phyloP scores from a whole-genome alignment of 768 basidiomycete species.

The Naganishia randhawae region DNA sequence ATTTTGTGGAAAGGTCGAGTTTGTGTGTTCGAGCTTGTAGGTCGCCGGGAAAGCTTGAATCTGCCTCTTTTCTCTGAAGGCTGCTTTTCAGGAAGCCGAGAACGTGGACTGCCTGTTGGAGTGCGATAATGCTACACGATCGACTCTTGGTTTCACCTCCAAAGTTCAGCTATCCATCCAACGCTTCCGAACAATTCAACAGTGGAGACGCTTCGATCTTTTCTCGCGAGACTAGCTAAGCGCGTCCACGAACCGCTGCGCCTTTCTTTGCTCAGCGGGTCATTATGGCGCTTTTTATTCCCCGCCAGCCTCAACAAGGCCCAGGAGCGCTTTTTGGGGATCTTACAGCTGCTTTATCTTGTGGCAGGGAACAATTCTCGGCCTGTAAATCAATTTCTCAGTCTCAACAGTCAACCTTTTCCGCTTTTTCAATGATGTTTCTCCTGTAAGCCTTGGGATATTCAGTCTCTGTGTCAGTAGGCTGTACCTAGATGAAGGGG shows the following conservation, averaged over 20 bases:
- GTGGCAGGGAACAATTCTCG: too few species aligned
- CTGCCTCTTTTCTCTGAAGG: not conserved
- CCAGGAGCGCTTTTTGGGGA: too few species aligned
- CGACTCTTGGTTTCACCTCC: not conserved
- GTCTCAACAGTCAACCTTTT: too few species aligned
- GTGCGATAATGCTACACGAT: not conserved
- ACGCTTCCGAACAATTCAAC: not conserved
- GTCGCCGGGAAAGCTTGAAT: not conserved
- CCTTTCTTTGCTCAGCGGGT: too few species aligned
- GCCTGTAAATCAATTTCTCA: too few species aligned
- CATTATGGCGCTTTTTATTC: too few species aligned
- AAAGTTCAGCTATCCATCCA: not conserved
- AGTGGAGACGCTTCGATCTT: constrained; percentile 6
- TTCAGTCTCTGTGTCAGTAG: too few species aligned
- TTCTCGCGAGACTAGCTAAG: not conserved
- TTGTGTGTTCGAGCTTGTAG: not conserved
- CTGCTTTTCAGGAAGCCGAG: not conserved
- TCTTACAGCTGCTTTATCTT: too few species aligned
- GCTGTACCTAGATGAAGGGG: too few species aligned
- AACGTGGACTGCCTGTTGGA: not conserved
- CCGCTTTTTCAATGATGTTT: too few species aligned
- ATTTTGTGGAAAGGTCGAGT: constrained; percentile 31
- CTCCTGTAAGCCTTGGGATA: too few species aligned
- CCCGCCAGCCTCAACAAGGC: too few species aligned
- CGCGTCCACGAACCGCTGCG: not conserved